Conservation (phyloP, 2,329 filamentous ascomycete species). For the Cladosporium sp. region DNA sequence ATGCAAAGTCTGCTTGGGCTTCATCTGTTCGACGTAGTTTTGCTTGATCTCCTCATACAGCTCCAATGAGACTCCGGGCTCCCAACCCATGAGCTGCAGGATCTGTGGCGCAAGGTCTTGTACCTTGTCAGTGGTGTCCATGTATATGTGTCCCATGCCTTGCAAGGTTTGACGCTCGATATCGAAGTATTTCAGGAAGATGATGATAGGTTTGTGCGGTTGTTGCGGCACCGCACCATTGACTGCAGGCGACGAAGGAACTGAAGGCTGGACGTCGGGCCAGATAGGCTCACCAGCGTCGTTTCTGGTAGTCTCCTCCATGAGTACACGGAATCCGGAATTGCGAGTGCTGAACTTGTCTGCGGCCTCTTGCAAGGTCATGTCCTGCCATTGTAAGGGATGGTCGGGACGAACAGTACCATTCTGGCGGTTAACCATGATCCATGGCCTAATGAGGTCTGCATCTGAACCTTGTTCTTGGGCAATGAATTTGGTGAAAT, state of each 20-base stretch:
- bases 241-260: constrained; percentile 38
- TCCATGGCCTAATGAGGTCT: constrained; percentile 76
- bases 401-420: constrained; percentile 91
- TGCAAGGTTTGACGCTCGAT: constrained; percentile 67
- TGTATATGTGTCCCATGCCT: constrained; percentile 80
- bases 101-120: constrained; percentile 77
- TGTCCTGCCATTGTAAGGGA: constrained; percentile 71
- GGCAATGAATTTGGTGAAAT: constrained; percentile 69
- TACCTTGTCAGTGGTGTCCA: constrained; percentile 82
- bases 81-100: constrained; percentile 79
- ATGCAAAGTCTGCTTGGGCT: constrained; percentile 82
- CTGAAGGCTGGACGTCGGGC: constrained; percentile 59
- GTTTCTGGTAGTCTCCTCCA: constrained; percentile 69
- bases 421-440: constrained; percentile 98
- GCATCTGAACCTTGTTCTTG: constrained; percentile 65
- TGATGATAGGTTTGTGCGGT: constrained; percentile 59
- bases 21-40: constrained; percentile 93
- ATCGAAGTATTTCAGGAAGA: constrained; percentile 94
- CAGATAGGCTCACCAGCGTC: constrained; percentile 69
- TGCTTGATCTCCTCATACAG: constrained; percentile 98
- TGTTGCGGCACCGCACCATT: constrained; percentile 37
- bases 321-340: constrained; percentile 73
- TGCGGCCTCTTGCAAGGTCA: constrained; percentile 63
- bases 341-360: constrained; percentile 66
- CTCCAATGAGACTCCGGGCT: constrained; percentile 62